These are phyloP conservation scores for Salix suchowensis DNA, from an alignment of 345 rosid species.

Conservation along the genomic window DNA sequence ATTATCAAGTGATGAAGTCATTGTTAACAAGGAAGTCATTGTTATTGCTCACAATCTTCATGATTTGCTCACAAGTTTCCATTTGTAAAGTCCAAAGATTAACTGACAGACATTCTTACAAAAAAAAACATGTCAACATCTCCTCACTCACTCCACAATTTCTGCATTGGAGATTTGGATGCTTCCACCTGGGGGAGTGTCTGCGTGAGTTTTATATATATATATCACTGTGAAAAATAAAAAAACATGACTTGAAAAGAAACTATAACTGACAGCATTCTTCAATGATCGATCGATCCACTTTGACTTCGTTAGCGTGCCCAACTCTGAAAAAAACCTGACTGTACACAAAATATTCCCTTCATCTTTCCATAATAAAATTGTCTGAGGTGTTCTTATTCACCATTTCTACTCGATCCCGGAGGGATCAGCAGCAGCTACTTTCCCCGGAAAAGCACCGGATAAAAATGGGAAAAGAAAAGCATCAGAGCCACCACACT, in stretches of 20 bases:
- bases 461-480: background rate
- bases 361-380: background rate
- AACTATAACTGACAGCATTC: background rate
- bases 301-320: background rate
- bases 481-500: background rate
- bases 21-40: too few species aligned
- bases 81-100: too few species aligned
- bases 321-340: background rate
- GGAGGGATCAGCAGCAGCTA: background rate
- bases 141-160: too few species aligned
- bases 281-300: background rate
- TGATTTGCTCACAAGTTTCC: too few species aligned
- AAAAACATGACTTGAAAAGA: background rate
- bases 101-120: too few species aligned
- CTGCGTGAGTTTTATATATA: too few species aligned
- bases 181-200: too few species aligned
- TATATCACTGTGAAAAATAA: too few species aligned
- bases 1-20: too few species aligned
- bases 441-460: constrained; percentile 5
- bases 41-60: too few species aligned
- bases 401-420: background rate
- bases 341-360: background rate
- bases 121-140: too few species aligned
- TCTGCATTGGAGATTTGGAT: too few species aligned
- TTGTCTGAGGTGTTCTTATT: background rate